A percentile compares a stretch with the other conserved stretches of the same genome.
Evolutionary conservation across 192 early-diverging fungal species (phyloP).

Genomic region (Coemansia sp.): DNA sequence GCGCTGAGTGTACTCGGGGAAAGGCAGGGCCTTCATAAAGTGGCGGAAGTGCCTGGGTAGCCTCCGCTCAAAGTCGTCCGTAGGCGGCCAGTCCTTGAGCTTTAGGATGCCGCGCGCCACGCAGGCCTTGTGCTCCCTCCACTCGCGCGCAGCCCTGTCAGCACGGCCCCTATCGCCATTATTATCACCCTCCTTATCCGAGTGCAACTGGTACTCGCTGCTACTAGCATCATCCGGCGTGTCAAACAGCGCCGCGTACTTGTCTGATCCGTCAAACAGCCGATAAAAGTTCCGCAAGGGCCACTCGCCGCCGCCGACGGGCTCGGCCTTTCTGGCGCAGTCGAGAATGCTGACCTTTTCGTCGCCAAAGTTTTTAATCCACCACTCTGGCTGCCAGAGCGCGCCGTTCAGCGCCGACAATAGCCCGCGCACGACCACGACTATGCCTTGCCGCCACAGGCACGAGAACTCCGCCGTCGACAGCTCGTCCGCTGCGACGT

Average conservation of each 20-base stretch:
- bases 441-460: conserved; percentile 30
- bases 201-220: too few species aligned
- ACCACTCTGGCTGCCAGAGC: conserved; percentile 41
- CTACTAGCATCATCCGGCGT: neutral
- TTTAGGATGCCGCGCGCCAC: conserved; percentile 41
- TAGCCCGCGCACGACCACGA: conserved; percentile 37
- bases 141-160: neutral
- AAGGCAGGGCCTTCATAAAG: conserved; percentile 63
- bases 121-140: conserved; percentile 20
- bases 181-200: neutral
- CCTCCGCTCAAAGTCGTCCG: conserved; percentile 57
- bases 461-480: conserved; percentile 34
- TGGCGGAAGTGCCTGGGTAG: conserved; percentile 60
- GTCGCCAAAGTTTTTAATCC: conserved; percentile 34
- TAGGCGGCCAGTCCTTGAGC: conserved; percentile 70
- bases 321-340: conserved; percentile 28
- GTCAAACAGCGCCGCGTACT: conserved; percentile 11
- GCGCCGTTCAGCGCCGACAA: conserved; percentile 8
- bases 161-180: too few species aligned
- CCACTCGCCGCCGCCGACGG: conserved; percentile 21
- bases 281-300: conserved; percentile 58
- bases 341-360: conserved; percentile 60
- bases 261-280: conserved; percentile 47
- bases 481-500: conserved; percentile 27
- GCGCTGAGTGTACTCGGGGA: conserved; percentile 60